Conservation (phyloP, 441 rosid species). For the Hura crepitans region DNA sequence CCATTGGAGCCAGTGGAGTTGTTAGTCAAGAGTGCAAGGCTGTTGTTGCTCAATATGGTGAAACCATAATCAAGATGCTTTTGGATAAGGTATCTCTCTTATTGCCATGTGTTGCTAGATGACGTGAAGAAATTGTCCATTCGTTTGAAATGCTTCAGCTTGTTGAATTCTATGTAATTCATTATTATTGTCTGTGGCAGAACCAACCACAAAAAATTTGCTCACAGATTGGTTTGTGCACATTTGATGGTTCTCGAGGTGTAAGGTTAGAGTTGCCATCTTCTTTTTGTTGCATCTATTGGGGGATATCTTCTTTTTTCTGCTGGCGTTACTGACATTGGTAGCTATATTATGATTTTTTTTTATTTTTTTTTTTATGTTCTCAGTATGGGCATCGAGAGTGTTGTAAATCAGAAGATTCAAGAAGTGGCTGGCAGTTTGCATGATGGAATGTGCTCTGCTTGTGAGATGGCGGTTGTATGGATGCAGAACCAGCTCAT, state of each 20-base stretch:
- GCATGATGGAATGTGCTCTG: slow-evolving; percentile 50
- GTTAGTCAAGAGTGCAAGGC: slow-evolving; percentile 73
- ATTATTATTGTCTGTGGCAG: slow-evolving; percentile 33
- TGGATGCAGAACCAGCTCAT: slow-evolving; percentile 72
- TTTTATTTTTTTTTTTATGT: neutral
- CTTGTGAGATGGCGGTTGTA: slow-evolving; percentile 74
- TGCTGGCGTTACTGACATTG: neutral
- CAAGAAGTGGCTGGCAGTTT: slow-evolving; percentile 30
- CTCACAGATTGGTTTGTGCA: slow-evolving; percentile 63
- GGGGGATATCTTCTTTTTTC: neutral
- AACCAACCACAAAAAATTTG: slow-evolving; percentile 59
- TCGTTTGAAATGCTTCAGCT: neutral
- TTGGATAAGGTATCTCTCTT: slow-evolving; percentile 44
- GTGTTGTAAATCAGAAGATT: slow-evolving; percentile 45
- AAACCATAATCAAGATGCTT: slow-evolving; percentile 57
- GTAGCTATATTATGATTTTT: slow-evolving; percentile 7
- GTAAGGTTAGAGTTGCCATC: slow-evolving; percentile 43
- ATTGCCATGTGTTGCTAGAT: neutral
- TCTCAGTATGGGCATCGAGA: slow-evolving; percentile 66
- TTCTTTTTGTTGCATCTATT: slow-evolving; percentile 6
- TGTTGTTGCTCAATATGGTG: slow-evolving; percentile 64
- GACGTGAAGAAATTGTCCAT: slow-evolving; percentile 1
- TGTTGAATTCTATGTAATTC: neutral
- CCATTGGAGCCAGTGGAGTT: slow-evolving; percentile 77
- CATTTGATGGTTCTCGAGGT: slow-evolving; percentile 60